Evolutionary conservation across 441 rosid species (phyloP).

Genomic region (Gossypium gossypioides): DNA sequence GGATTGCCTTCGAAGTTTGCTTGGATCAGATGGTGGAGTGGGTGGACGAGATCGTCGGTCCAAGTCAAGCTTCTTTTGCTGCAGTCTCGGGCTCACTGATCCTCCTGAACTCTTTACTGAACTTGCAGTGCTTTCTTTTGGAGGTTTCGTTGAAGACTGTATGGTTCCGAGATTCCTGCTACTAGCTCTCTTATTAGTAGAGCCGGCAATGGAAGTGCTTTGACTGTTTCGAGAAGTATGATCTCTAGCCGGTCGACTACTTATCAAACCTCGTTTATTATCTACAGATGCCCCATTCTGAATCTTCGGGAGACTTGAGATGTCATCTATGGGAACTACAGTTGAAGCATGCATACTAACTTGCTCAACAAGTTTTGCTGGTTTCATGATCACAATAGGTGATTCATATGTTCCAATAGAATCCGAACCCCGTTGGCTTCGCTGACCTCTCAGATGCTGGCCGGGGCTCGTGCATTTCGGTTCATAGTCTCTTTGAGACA

Average conservation of each 20-base stretch:
- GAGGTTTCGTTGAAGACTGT: conserved; percentile 33
- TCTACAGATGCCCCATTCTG: conserved; percentile 27
- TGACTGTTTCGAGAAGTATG: conserved; percentile 32
- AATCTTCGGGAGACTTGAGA: conserved; percentile 33
- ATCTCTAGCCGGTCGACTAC: conserved; percentile 30
- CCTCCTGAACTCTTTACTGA: conserved; percentile 46
- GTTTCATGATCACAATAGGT: conserved; percentile 89
- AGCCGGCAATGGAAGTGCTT: conserved; percentile 24
- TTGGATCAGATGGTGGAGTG: conserved; percentile 53
- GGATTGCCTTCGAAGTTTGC: conserved; percentile 43
- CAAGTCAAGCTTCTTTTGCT: conserved; percentile 51
- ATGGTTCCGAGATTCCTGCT: conserved; percentile 27
- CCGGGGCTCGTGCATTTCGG: conserved; percentile 29
- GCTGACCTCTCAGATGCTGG: conserved; percentile 35
- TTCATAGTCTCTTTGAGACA: conserved; percentile 28
- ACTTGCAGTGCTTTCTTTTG: conserved; percentile 23
- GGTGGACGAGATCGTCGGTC: conserved; percentile 70
- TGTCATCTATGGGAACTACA: conserved; percentile 40
- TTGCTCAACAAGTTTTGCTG: conserved; percentile 61
- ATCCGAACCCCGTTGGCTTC: conserved; percentile 25
- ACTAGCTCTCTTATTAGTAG: conserved; percentile 37
- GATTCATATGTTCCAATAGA: conserved; percentile 50
- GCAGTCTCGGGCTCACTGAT: conserved; percentile 62
- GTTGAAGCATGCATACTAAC: conserved; percentile 47
- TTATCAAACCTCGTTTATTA: conserved; percentile 25